These are phyloP conservation scores for Hansenula lynferdii DNA, from an alignment of 1,139 yeast genomes.

Conservation along the genomic window DNA sequence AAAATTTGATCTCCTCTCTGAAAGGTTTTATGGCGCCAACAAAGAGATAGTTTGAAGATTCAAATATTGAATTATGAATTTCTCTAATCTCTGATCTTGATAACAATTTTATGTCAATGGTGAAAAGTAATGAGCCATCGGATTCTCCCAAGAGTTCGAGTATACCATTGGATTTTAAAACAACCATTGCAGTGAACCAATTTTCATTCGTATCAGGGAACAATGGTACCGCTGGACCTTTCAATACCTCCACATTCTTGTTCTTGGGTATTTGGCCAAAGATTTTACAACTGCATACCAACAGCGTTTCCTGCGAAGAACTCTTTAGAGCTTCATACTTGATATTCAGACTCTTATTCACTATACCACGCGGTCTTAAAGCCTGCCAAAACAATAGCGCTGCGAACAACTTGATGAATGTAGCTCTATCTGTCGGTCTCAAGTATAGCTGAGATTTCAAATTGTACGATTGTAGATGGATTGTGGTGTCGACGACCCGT, in stretches of 20 bases:
- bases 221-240: conserved; percentile 44
- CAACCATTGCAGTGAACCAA: conserved; percentile 80
- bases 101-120: conserved; percentile 52
- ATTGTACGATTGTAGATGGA: conserved; percentile 5
- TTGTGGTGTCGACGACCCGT: conserved; percentile 20
- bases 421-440: conserved; percentile 37
- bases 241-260: conserved; percentile 34
- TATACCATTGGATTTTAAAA: conserved; percentile 60
- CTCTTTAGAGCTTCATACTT: conserved; percentile 3
- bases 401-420: conserved; percentile 46
- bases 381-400: conserved; percentile 61
- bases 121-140: conserved; percentile 61
- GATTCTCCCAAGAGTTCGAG: conserved; percentile 59
- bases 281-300: conserved; percentile 62
- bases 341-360: conserved; percentile 26
- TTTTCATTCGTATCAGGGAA: conserved; percentile 40
- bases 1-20: conserved; percentile 26
- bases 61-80: conserved; percentile 64
- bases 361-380: conserved; percentile 51
- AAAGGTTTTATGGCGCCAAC: conserved; percentile 53
- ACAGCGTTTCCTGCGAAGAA: conserved; percentile 29
- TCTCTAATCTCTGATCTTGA: conserved; percentile 65
- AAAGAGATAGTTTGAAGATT: conserved; percentile 51
- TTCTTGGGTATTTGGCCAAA: conserved; percentile 54
- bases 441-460: conserved; percentile 35